Conservation (phyloP, 2,329 filamentous ascomycete species). For the Iodosphaeria phyllophila region DNA sequence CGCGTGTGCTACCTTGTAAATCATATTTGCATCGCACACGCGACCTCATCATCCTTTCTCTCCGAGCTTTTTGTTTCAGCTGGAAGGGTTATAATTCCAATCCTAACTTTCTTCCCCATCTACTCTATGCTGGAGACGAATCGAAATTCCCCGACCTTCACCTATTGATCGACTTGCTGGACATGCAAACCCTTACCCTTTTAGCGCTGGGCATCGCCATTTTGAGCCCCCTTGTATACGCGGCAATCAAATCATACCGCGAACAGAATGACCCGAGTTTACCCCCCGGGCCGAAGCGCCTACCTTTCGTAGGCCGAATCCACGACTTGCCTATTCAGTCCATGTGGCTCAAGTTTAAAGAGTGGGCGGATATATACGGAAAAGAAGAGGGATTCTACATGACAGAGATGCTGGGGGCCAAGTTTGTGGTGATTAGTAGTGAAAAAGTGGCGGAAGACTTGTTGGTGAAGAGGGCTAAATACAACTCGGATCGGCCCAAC, state of each 20-base stretch:
- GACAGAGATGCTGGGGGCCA: slow-evolving; percentile 15
- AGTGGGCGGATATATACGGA: slow-evolving; percentile 15
- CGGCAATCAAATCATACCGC: slow-evolving; percentile 10
- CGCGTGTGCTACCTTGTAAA: too few relatives aligned
- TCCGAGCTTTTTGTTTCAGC: too few relatives aligned
- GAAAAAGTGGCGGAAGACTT: slow-evolving; percentile 33
- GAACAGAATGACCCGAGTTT: slow-evolving; percentile 13
- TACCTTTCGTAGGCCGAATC: slow-evolving; percentile 18
- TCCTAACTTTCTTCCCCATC: too few relatives aligned
- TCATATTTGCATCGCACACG: too few relatives aligned
- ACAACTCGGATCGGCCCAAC: slow-evolving; percentile 27
- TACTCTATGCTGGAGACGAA: too few relatives aligned
- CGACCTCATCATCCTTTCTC: too few relatives aligned
- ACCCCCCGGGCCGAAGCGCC: slow-evolving; percentile 13
- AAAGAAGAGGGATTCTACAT: slow-evolving; percentile 14
- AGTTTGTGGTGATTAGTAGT: slow-evolving; percentile 25
- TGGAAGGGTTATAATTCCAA: too few relatives aligned
- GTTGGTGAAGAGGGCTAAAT: slow-evolving; percentile 28
- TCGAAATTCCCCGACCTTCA: not conserved
- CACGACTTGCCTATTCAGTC: slow-evolving; percentile 26
- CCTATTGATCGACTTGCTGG: slow-evolving; percentile 1
- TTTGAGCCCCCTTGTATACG: slow-evolving; percentile 7
- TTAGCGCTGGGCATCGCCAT: slow-evolving; percentile 7
- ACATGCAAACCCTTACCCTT: slow-evolving; percentile 12
- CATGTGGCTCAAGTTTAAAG: slow-evolving; percentile 34